These are phyloP conservation scores for Leccinum proximum DNA, from an alignment of 1,284 basidiomycete genomes.

Conservation along the genomic window DNA sequence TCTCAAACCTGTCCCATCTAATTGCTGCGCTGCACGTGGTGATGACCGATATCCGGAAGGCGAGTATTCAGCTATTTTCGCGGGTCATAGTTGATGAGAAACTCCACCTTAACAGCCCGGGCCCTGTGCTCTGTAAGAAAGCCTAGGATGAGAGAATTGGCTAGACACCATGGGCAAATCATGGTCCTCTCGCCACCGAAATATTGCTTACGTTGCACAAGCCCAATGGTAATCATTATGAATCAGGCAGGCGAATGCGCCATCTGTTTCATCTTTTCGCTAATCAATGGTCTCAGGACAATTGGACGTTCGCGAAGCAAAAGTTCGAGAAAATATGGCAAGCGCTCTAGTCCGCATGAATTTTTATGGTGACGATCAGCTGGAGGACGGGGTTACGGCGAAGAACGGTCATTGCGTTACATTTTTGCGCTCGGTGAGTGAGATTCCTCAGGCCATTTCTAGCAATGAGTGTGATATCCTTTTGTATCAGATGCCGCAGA, in stretches of 20 bases:
- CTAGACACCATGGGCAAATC: constrained; percentile 5
- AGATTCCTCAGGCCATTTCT: background rate
- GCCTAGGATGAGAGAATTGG: constrained; percentile 15
- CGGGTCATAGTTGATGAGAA: background rate
- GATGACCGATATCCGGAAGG: constrained; percentile 18
- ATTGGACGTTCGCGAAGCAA: constrained; percentile 5
- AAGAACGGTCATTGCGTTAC: constrained; percentile 3
- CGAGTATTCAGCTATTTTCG: background rate
- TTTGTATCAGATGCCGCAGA: too few relatives aligned
- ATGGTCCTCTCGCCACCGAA: constrained; percentile 22
- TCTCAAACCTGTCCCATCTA: constrained; percentile 12
- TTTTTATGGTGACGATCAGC: background rate
- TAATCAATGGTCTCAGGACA: constrained; percentile 5
- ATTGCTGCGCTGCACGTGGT: constrained; percentile 18
- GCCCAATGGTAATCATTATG: too few relatives aligned
- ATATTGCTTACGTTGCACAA: constrained; percentile 8
- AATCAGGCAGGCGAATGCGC: background rate
- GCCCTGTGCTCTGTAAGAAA: constrained; percentile 5
- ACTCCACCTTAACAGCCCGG: constrained; percentile 2
- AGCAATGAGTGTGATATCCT: constrained; percentile 4
- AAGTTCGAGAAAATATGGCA: constrained; percentile 19
- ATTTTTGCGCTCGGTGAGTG: constrained; percentile 23
- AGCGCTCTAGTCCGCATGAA: constrained; percentile 11
- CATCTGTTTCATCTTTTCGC: background rate
- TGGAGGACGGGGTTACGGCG: background rate